Base-by-base conservation (phyloP, 148 eudicot genomes). In the Diospyros lotus region DNA sequence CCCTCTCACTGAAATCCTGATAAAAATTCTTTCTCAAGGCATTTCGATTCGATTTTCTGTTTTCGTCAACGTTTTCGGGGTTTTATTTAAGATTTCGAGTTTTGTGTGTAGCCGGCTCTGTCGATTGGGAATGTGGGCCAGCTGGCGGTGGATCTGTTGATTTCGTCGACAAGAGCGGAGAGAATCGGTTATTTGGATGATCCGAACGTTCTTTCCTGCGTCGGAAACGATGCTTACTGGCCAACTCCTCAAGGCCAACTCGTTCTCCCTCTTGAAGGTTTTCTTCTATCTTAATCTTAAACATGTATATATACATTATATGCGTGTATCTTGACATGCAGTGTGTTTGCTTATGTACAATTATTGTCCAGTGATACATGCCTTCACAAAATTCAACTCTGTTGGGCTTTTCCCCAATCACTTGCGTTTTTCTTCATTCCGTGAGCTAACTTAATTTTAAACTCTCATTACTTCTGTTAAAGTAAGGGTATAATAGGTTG, bases 121-220 rank as follows among this genome's bases (percentile, higher is more conserved):
- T 95, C 98, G 70, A 90, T 92, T 13, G 97, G 98, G 17, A 95
- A 92, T 77, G 98, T 95, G 44, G 98, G 97, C 3, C 97, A 94
- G 82, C 75, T 95, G 55, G 96, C 97, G 43, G 94, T 92, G 50
- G 98, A 95, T 85, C 83, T 92, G 76, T 66, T 95, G 84, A 80
- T 95, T 56, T 79, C 91, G 54, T 85, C 98, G 0, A 80, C 78
- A 3, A 74, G 72, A 78, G 87, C 94, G 4, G 83, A 89, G 69
- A 86, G 85, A 84, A 76, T 90, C 14, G 98, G 97, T 10, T 95
- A 71, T 60, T 76, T 95, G 64, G 97, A 95, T 73, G 97, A 95
- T 69, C 96, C 97, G 0, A 83, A 85, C 68, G 82, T 95, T 53
- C 89, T 92, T 69, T 94, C 98, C 55, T 95, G 98, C 61, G 92